phyloP scores from a whole-genome alignment of 2,329 filamentous ascomycete species.

The Nemania diffusa region DNA sequence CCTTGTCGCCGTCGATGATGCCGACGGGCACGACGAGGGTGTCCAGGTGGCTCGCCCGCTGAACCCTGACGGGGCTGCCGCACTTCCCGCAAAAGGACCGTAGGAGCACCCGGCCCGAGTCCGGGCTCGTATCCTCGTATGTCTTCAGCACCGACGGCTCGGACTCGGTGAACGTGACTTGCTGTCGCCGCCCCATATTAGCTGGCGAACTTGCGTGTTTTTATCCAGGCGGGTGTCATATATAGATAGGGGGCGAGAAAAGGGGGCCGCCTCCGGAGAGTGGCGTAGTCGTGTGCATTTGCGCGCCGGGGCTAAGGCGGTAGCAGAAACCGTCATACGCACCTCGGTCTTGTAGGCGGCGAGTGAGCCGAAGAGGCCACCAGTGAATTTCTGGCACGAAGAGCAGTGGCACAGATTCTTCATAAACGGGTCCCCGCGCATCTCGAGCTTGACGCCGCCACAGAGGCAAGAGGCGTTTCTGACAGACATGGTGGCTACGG shows the following conservation, averaged over 20 bases:
- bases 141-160: conserved; percentile 33
- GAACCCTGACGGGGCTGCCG: conserved; percentile 33
- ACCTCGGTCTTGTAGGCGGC: conserved; percentile 41
- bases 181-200: conserved; percentile 22
- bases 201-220: neutral
- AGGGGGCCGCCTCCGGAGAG: neutral
- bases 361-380: conserved; percentile 32
- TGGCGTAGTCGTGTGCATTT: neutral
- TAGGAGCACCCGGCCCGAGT: conserved; percentile 36
- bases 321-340: conserved; percentile 1
- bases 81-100: conserved; percentile 43
- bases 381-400: conserved; percentile 42
- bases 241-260: neutral
- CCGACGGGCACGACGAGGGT: conserved; percentile 37
- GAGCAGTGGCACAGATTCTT: conserved; percentile 45
- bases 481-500: conserved; percentile 23
- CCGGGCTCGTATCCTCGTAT: conserved; percentile 35
- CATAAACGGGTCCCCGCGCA: conserved; percentile 36
- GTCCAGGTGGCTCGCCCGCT: neutral
- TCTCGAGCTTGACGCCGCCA: conserved; percentile 38
- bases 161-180: conserved; percentile 37
- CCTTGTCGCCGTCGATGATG: conserved; percentile 40
- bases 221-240: neutral
- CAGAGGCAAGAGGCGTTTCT: conserved; percentile 45
- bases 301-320: neutral